Evolutionary conservation across 768 basidiomycete genomes (phyloP), one percentile per base, ranked within the genome.

Genomic region (Sporobolomyces pararoseus): DNA sequence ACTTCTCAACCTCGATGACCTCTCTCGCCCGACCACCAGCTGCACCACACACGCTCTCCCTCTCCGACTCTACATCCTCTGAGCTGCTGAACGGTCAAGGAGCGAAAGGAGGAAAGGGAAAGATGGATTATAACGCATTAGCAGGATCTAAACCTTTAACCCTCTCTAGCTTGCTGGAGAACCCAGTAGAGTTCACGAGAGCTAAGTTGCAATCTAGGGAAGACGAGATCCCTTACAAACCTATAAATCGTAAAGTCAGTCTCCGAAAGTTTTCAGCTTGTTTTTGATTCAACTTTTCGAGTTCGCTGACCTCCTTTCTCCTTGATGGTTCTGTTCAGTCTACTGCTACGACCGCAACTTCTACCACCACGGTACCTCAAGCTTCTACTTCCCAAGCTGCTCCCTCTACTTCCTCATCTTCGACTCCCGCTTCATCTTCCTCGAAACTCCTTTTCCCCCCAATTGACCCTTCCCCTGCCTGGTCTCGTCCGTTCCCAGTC

Each of bases 191-290:
- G 31, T 76, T 72, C 31, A 66, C 65, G 10, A 29, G 44, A 4
- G 49, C 54, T 9, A 54, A 29, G 27, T 2, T 2, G 0, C 46
- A 21, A 6, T 7, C 25, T 1, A 51, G 29, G 13, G 64, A 61
- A 23, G 68, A 76, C 31, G 51, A 63, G 29, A 54, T 75, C 17
- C 71, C 73, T 10, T 76, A 75, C 64, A 37, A 49, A 37, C 71
- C 75, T 37, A 54, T 74, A 61, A 74, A 74, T 58, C 35, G 27
- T 21, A 63, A 46, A 29, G 71, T 68, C 39, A 21, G 63, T 47
- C 17, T n/a, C n/a, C n/a, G n/a, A n/a, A n/a, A n/a, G n/a, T n/a
- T n/a, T n/a, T n/a, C n/a, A n/a, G n/a, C n/a, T n/a, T n/a, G n/a
- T n/a, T n/a, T n/a, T n/a, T n/a, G n/a, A n/a, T n/a, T n/a, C n/a